phyloP scores from a whole-genome alignment of 31 red algal genomes.

The Endocladia muricata region DNA sequence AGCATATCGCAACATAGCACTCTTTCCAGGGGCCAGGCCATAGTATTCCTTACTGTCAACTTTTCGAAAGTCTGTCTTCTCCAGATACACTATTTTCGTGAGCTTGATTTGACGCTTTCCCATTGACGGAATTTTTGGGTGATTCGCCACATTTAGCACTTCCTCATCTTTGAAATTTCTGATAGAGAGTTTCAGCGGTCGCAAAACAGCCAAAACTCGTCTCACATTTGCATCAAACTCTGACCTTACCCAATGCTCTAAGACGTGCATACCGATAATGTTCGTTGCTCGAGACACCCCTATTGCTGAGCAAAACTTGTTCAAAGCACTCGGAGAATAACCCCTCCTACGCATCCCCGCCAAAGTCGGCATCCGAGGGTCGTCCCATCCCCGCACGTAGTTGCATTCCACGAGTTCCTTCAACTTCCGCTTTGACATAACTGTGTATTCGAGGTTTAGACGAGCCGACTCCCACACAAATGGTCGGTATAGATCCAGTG shows the following conservation, averaged over 20 bases:
- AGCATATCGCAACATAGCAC: constrained; percentile 74
- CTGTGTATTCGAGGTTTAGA: constrained; percentile 78
- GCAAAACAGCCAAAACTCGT: constrained; percentile 71
- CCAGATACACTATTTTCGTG: constrained; percentile 73
- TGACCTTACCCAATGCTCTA: constrained; percentile 73
- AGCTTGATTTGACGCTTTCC: constrained; percentile 60
- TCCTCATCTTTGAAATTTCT: constrained; percentile 63
- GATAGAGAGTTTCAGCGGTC: constrained; percentile 75
- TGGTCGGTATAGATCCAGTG: constrained; percentile 94
- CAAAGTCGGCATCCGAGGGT: constrained; percentile 93
- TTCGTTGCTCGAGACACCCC: constrained; percentile 75
- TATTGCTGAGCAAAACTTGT: constrained; percentile 74
- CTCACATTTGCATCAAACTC: constrained; percentile 59
- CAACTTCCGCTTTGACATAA: constrained; percentile 89
- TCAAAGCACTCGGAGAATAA: constrained; percentile 73
- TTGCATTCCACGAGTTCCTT: constrained; percentile 68
- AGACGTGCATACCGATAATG: constrained; percentile 75
- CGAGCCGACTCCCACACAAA: constrained; percentile 93
- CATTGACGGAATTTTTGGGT: constrained; percentile 72
- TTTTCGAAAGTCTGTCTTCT: constrained; percentile 82
- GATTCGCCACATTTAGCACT: constrained; percentile 55
- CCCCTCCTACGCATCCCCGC: constrained; percentile 85
- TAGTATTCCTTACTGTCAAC: constrained; percentile 87
- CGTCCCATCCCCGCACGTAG: constrained; percentile 92
- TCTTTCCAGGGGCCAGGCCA: constrained; percentile 92